phyloP scores from a whole-genome alignment of 768 basidiomycete genomes.

The Termitomyces bulborhizus region DNA sequence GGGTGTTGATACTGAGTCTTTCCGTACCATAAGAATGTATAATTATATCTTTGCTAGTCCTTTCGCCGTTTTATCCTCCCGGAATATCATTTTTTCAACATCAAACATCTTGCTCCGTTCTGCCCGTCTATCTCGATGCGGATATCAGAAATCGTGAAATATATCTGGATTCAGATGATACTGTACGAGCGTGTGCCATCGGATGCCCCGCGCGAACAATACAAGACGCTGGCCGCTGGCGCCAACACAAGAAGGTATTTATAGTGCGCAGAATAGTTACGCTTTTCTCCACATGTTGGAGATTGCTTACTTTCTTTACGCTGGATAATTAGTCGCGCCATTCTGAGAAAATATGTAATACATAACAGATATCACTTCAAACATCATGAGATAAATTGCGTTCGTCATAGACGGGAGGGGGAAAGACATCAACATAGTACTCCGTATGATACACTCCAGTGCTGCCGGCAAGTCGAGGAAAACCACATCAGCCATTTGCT shows the following conservation, averaged over 20 bases:
- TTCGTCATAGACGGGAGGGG: too few species aligned
- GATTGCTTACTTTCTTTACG: background rate
- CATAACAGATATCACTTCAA: too few species aligned
- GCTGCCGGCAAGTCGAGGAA: too few species aligned
- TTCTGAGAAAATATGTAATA: background rate
- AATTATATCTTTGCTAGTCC: background rate
- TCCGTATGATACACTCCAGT: too few species aligned
- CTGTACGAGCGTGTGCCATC: too few species aligned
- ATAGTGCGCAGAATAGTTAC: background rate
- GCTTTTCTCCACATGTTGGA: background rate
- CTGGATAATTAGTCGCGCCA: too few species aligned
- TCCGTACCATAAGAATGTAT: conserved; percentile 2
- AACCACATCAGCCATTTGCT: conserved; percentile 44
- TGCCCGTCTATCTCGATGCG: too few species aligned
- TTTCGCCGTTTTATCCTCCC: background rate
- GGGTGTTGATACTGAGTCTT: conserved; percentile 56
- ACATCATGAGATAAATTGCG: too few species aligned
- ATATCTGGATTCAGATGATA: too few species aligned
- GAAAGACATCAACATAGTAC: too few species aligned
- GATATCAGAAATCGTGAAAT: background rate
- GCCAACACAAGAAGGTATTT: background rate
- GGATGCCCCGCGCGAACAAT: background rate
- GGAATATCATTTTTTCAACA: background rate
- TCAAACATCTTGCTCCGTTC: background rate
- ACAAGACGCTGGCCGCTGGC: background rate